Evolutionary conservation across 768 basidiomycete genomes (phyloP).

Genomic region (Agaricus blazei): DNA sequence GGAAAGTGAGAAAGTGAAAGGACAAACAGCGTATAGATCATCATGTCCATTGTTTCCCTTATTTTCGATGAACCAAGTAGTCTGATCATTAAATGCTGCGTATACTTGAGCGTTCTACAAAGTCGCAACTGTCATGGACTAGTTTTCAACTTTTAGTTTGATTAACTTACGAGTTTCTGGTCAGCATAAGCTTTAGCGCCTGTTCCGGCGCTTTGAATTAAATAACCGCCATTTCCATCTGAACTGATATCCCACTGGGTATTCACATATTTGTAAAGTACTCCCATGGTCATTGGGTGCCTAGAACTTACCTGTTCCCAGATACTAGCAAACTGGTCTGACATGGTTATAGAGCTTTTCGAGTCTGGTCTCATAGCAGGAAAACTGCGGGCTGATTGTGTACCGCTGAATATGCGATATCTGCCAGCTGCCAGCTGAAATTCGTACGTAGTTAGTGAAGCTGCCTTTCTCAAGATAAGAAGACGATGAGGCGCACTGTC

Average conservation of each 20-base stretch:
- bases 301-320: background rate
- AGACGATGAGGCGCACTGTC: background rate
- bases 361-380: background rate
- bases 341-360: background rate
- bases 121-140: background rate
- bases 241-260: slow-evolving; percentile 1
- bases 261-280: too few relatives aligned
- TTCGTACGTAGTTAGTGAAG: too few relatives aligned
- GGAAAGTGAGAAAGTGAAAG: background rate
- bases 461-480: too few relatives aligned
- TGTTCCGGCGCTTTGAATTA: slow-evolving; percentile 1
- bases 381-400: slow-evolving; percentile 7
- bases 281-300: too few relatives aligned
- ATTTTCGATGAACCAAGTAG: slow-evolving; percentile 4
- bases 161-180: background rate
- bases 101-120: background rate
- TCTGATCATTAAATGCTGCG: slow-evolving; percentile 4
- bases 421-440: background rate
- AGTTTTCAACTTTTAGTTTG: background rate
- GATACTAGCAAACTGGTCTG: slow-evolving; percentile 5
- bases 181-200: slow-evolving; percentile 1
- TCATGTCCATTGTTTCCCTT: background rate
- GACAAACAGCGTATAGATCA: slow-evolving; percentile 2
- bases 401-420: slow-evolving; percentile 7
- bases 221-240: slow-evolving; percentile 1